Conservation (phyloP, 2,329 filamentous ascomycete genomes). For the Escovopsis sp. region DNA sequence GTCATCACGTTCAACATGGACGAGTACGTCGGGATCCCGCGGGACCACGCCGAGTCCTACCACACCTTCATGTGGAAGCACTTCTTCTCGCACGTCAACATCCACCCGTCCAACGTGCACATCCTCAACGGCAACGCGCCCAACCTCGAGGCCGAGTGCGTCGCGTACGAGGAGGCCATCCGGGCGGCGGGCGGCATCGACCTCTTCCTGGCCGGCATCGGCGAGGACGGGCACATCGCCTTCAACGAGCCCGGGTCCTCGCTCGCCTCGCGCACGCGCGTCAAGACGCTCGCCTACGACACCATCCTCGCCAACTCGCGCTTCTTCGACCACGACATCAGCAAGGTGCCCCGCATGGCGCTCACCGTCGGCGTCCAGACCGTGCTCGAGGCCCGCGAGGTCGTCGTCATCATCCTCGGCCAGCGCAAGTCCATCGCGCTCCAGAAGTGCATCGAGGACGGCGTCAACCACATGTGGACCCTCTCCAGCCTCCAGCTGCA, state of each 20-base stretch:
- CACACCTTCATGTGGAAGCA: conserved; percentile 90
- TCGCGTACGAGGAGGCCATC: conserved; percentile 68
- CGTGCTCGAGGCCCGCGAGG: conserved; percentile 65
- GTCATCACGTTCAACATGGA: conserved; percentile 93
- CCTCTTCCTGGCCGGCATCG: conserved; percentile 73
- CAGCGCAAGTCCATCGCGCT: conserved; percentile 69
- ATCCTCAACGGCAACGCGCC: conserved; percentile 70
- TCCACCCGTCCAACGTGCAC: conserved; percentile 69
- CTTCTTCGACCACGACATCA: conserved; percentile 65
- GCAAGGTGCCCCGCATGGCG: conserved; percentile 65
- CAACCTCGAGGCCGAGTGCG: conserved; percentile 62
- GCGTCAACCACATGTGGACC: conserved; percentile 85
- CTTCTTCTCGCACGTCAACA: conserved; percentile 77
- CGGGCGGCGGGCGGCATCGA: conserved; percentile 63
- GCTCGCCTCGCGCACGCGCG: conserved; percentile 60
- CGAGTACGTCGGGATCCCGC: conserved; percentile 73
- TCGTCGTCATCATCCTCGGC: conserved; percentile 70
- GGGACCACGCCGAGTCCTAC: conserved; percentile 74
- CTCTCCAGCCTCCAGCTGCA: conserved; percentile 69
- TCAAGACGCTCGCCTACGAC: conserved; percentile 79
- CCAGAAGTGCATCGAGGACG: conserved; percentile 67
- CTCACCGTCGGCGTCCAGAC: conserved; percentile 77
- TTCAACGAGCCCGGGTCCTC: conserved; percentile 84
- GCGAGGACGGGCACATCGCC: conserved; percentile 75
- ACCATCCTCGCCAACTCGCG: conserved; percentile 75